Evolutionary conservation across 2,329 filamentous ascomycete genomes (phyloP).

Genomic region (Diplodia sapinea): DNA sequence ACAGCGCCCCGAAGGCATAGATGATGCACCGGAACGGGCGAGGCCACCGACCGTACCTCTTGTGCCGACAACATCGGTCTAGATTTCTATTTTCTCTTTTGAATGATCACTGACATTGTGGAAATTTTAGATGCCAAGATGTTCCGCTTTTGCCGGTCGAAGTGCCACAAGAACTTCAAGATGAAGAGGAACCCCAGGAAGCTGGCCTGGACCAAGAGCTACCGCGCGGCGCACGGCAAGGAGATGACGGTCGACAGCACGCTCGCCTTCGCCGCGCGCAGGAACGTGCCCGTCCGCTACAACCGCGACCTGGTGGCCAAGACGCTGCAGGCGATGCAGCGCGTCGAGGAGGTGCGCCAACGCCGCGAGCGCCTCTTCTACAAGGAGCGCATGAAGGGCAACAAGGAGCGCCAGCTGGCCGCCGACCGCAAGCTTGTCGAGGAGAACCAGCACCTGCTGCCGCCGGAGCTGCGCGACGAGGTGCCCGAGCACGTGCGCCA

Average conservation of each 20-base stretch:
- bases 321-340: constrained; percentile 90
- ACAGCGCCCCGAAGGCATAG: rapidly evolving
- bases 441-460: constrained; percentile 91
- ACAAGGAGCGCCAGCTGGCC: constrained; percentile 80
- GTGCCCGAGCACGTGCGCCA: constrained; percentile 30
- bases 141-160: constrained; percentile 69
- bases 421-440: constrained; percentile 85
- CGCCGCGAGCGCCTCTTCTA: constrained; percentile 91
- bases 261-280: constrained; percentile 86
- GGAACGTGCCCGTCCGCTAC: constrained; percentile 95
- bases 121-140: constrained; percentile 53
- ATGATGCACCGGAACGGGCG: not conserved
- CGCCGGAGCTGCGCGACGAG: constrained; percentile 52
- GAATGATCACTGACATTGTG: not conserved
- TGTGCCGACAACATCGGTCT: not conserved
- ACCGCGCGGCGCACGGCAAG: constrained; percentile 78
- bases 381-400: constrained; percentile 90
- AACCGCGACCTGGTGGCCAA: constrained; percentile 87
- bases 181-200: constrained; percentile 99
- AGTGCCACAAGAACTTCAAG: constrained; percentile 79
- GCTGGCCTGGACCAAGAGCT: constrained; percentile 95
- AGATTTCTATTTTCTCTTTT: too few species aligned
- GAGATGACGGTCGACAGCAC: constrained; percentile 82
- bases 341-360: constrained; percentile 82
- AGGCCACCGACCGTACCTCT: not conserved